A percentile compares a stretch with the other conserved stretches of the same genome.
Evolutionary conservation across 2,329 filamentous ascomycete species (phyloP).

Genomic region (Ceratocystis eucalypticola): DNA sequence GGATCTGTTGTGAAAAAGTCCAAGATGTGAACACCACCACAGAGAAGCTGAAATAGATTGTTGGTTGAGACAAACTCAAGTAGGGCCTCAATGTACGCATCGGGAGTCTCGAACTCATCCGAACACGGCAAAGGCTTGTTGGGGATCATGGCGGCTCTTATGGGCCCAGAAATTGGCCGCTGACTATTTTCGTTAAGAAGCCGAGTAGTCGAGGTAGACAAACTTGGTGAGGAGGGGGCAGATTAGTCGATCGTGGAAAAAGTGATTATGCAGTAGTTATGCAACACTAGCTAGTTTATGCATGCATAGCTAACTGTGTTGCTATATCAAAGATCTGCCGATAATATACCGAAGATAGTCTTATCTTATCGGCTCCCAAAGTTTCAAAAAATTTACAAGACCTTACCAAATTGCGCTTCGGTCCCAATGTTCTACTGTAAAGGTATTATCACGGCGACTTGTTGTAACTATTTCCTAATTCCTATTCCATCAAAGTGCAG

Average conservation of each 20-base stretch:
- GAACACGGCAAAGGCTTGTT: slow-evolving; percentile 51
- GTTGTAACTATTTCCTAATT: neutral
- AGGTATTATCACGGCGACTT: neutral
- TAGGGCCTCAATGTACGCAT: slow-evolving; percentile 67
- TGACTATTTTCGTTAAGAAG: neutral
- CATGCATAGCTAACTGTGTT: neutral
- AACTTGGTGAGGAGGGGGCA: slow-evolving; percentile 10
- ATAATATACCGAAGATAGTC: neutral
- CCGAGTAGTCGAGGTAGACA: neutral
- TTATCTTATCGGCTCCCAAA: slow-evolving; percentile 13
- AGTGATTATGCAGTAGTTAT: neutral
- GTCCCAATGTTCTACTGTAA: neutral
- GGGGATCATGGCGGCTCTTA: slow-evolving; percentile 32
- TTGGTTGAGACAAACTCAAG: slow-evolving; percentile 63
- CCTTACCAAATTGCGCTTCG: neutral
- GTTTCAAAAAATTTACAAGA: slow-evolving; percentile 15
- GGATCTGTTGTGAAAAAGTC: slow-evolving; percentile 87
- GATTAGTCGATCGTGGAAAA: neutral
- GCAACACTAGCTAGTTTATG: neutral
- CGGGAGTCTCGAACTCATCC: slow-evolving; percentile 53
- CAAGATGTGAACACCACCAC: slow-evolving; percentile 89
- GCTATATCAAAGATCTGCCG: neutral
- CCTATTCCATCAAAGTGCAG: neutral
- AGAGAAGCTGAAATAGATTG: slow-evolving; percentile 71
- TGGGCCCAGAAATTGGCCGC: neutral